Evolutionary conservation across 179 eudicot genomes (phyloP).

Genomic region (Camellia oleifera): DNA sequence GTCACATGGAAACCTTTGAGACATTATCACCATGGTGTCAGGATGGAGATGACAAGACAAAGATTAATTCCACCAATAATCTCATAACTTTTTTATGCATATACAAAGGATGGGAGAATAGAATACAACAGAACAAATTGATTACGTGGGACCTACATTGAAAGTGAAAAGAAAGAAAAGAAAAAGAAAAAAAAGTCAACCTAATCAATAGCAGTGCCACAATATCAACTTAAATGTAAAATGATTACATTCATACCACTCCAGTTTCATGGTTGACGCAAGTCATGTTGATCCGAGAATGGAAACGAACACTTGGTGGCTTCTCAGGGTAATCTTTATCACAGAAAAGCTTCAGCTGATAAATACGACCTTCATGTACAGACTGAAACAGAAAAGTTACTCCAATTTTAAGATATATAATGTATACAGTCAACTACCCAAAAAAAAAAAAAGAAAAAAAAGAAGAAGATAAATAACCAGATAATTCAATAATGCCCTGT

Average conservation of each 20-base stretch:
- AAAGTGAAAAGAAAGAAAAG: neutral
- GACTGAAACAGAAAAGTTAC: constrained; percentile 37
- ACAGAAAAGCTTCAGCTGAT: constrained; percentile 73
- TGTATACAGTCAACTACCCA: neutral
- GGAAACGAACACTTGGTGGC: constrained; percentile 71
- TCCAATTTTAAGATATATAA: neutral
- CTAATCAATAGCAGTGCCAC: neutral
- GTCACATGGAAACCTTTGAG: neutral
- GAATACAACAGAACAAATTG: neutral
- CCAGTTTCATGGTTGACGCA: constrained; percentile 62
- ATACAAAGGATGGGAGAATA: neutral
- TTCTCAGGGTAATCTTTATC: constrained; percentile 80
- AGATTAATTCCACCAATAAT: neutral
- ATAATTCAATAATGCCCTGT: neutral
- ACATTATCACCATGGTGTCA: neutral
- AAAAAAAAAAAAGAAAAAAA: neutral
- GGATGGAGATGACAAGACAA: neutral
- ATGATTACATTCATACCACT: constrained; percentile 33
- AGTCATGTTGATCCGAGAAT: constrained; percentile 64
- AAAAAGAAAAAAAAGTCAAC: neutral
- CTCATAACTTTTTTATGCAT: neutral
- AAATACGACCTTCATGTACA: constrained; percentile 72
- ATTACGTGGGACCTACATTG: neutral
- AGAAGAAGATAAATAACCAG: neutral
- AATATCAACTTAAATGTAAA: constrained; percentile 4